Evolutionary conservation across 169 alveolate species (phyloP).

Genomic region (Condylostoma magnum): DNA sequence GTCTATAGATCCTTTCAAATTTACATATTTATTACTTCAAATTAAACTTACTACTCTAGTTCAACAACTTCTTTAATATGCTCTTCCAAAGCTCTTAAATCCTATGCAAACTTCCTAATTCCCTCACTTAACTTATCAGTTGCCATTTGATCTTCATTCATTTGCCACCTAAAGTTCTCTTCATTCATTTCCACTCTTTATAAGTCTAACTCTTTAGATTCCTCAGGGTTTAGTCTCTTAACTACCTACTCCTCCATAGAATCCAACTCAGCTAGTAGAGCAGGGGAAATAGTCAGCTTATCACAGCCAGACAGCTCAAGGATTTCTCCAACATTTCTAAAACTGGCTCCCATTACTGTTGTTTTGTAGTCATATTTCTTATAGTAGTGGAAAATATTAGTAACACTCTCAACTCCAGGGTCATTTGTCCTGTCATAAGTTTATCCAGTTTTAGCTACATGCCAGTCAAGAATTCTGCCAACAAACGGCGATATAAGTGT

Average conservation of each 20-base stretch:
- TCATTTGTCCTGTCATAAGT: constrained; percentile 51
- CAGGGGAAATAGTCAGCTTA: constrained; percentile 80
- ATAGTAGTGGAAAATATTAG: constrained; percentile 69
- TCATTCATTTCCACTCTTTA: constrained; percentile 2
- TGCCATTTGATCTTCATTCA: constrained; percentile 78
- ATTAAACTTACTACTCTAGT: background rate
- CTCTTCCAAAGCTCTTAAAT: constrained; percentile 51
- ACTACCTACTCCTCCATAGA: constrained; percentile 27
- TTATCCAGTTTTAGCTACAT: constrained; percentile 48
- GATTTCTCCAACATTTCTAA: constrained; percentile 78
- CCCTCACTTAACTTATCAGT: constrained; percentile 85
- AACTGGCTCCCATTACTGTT: constrained; percentile 84
- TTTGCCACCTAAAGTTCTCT: constrained; percentile 56
- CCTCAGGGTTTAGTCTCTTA: constrained; percentile 25
- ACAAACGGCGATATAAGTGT: constrained; percentile 84
- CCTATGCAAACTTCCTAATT: constrained; percentile 73
- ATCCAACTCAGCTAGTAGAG: constrained; percentile 66
- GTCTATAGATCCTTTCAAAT: too few relatives aligned
- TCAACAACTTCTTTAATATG: constrained; percentile 34
- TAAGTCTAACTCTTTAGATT: constrained; percentile 23
- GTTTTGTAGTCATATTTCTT: constrained; percentile 70
- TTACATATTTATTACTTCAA: too few relatives aligned
- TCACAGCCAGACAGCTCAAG: constrained; percentile 82
- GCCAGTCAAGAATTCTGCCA: constrained; percentile 86
- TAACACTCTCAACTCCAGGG: constrained; percentile 82